These are phyloP conservation scores for Jaminaea rosea DNA, from an alignment of 1,284 basidiomycete genomes.

Conservation along the genomic window DNA sequence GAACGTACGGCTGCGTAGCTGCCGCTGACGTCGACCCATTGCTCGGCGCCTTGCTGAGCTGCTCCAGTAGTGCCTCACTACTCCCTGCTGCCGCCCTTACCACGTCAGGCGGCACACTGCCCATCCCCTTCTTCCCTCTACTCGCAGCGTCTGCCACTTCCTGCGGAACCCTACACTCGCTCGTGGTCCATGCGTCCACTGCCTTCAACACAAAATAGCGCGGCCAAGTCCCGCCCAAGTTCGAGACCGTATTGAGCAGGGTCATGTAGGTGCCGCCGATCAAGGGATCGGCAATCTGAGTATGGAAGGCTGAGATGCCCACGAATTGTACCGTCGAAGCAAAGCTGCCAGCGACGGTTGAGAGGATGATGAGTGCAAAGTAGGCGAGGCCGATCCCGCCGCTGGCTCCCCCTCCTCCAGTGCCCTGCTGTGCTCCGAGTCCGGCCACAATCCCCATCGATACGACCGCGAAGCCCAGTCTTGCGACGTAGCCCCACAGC, in stretches of 20 bases:
- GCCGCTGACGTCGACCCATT: too few species aligned
- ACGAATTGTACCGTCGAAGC: slow-evolving; percentile 96
- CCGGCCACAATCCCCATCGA: slow-evolving; percentile 71
- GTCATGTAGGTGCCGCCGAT: slow-evolving; percentile 62
- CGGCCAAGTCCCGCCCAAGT: slow-evolving; percentile 97
- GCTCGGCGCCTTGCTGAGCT: neutral
- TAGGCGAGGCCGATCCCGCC: slow-evolving; percentile 54
- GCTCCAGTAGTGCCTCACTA: neutral
- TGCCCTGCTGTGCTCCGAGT: slow-evolving; percentile 59
- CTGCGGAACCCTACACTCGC: slow-evolving; percentile 15
- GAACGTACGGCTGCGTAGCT: neutral
- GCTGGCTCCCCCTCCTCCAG: slow-evolving; percentile 50
- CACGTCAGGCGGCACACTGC: too few species aligned
- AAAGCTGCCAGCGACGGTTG: slow-evolving; percentile 77
- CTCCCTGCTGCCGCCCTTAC: neutral
- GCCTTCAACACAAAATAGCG: slow-evolving; percentile 78
- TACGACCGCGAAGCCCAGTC: slow-evolving; percentile 61
- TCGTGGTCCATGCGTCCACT: slow-evolving; percentile 39
- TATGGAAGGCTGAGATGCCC: slow-evolving; percentile 95
- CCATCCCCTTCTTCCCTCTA: too few species aligned
- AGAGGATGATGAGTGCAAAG: slow-evolving; percentile 67
- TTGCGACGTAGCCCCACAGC: slow-evolving; percentile 83
- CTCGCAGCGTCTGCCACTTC: neutral
- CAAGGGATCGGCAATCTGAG: slow-evolving; percentile 86
- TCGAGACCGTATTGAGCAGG: slow-evolving; percentile 91